Percentiles rank a stretch among this genome's conserved stretches.
These are phyloP conservation scores for Cynanchum wilfordii DNA, from an alignment of 257 asterid species.

Conservation along the genomic window DNA sequence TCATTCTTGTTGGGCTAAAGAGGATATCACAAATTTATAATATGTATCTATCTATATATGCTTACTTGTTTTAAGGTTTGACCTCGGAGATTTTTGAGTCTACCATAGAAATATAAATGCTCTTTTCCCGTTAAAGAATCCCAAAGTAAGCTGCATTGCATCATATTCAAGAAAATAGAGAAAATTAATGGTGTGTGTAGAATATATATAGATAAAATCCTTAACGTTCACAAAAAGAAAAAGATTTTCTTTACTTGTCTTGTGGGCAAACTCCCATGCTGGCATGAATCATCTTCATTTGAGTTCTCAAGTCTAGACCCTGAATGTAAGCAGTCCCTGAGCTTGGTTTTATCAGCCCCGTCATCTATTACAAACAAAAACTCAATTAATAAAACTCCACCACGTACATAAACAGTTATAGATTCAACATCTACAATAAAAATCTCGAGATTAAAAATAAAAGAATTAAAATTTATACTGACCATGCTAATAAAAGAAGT, in stretches of 20 bases:
- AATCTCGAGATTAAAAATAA: too few species aligned
- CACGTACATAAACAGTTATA: too few species aligned
- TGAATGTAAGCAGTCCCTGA: constrained; percentile 74
- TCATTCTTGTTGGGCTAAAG: too few species aligned
- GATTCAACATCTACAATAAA: too few species aligned
- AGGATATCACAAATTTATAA: neutral
- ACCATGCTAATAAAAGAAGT: constrained; percentile 72
- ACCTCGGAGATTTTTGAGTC: constrained; percentile 90
- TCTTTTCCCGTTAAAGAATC: constrained; percentile 79
- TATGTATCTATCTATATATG: too few species aligned
- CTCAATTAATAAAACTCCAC: too few species aligned
- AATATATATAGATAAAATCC: neutral
- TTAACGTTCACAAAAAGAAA: neutral
- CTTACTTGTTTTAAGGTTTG: constrained; percentile 60
- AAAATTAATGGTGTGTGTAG: neutral
- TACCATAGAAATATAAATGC: constrained; percentile 85
- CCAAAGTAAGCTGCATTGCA: constrained; percentile 82
- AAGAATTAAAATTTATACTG: too few species aligned
- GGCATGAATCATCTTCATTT: constrained; percentile 73
- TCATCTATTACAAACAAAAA: constrained; percentile 45
- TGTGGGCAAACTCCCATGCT: constrained; percentile 99
- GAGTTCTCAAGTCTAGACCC: constrained; percentile 65
- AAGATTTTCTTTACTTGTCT: constrained; percentile 52
- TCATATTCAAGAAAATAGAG: neutral
- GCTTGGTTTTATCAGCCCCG: constrained; percentile 78